These are phyloP conservation scores for Fusarium sulawesiense DNA, from an alignment of 2,329 filamentous ascomycete species.

Conservation along the genomic window DNA sequence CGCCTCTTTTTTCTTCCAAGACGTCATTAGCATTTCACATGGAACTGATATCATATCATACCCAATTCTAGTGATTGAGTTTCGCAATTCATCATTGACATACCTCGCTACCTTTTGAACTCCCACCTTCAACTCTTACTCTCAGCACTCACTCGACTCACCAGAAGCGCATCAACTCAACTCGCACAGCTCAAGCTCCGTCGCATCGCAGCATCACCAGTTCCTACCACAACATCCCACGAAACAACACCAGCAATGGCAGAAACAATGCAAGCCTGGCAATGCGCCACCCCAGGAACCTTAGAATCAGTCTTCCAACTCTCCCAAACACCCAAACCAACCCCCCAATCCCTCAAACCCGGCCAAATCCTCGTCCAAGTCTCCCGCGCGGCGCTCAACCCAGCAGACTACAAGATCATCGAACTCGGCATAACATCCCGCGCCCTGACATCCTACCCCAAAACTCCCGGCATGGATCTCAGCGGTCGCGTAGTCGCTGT, in stretches of 20 bases:
- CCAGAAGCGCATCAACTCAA: too few species aligned
- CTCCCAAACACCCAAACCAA: conserved; percentile 32
- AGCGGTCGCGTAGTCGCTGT: conserved; percentile 59
- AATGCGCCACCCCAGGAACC: conserved; percentile 41
- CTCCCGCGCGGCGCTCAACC: conserved; percentile 58
- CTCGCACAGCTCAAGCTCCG: background rate
- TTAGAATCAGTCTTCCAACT: conserved; percentile 40
- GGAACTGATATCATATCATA: background rate
- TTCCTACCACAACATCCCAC: too few species aligned
- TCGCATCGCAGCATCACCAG: background rate
- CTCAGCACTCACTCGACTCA: background rate
- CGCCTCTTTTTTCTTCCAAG: background rate
- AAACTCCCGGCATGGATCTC: conserved; percentile 63
- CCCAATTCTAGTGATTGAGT: background rate
- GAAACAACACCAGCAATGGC: conserved; percentile 1
- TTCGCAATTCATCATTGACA: background rate
- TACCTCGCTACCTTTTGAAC: too few species aligned
- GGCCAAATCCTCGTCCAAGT: conserved; percentile 58
- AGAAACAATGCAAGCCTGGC: conserved; percentile 48
- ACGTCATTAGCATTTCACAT: conserved; percentile 29
- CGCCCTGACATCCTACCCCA: conserved; percentile 50
- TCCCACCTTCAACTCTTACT: too few species aligned
- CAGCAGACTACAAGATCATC: conserved; percentile 62
- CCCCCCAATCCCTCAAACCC: conserved; percentile 28
- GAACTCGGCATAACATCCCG: conserved; percentile 55